Conservation (phyloP, 1,284 basidiomycete species). For the Wolfiporia cocos region DNA sequence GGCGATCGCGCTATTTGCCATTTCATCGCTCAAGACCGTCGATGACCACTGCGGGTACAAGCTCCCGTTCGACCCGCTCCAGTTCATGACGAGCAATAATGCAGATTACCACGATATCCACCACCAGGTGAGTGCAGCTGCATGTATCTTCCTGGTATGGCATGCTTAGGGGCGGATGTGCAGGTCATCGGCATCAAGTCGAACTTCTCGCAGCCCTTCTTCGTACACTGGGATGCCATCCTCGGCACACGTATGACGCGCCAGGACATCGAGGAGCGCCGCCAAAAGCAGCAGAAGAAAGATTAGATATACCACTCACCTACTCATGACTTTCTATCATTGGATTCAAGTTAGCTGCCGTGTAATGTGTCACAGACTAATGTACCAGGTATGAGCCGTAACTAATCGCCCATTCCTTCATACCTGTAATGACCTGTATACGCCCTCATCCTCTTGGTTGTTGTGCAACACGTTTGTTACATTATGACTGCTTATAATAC, state of each 20-base stretch:
- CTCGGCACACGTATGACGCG: slow-evolving; percentile 82
- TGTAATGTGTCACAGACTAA: no score
- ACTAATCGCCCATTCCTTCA: no score
- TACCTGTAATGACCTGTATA: no score
- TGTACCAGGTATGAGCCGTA: no score
- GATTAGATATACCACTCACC: not conserved
- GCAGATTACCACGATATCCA: slow-evolving; percentile 99
- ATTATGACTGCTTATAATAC: no score
- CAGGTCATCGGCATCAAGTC: slow-evolving; percentile 90
- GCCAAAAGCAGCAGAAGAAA: slow-evolving; percentile 21
- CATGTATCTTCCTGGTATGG: not conserved
- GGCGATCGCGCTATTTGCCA: slow-evolving; percentile 78
- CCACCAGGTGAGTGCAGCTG: slow-evolving; percentile 64
- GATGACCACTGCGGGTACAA: slow-evolving; percentile 96
- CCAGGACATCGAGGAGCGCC: slow-evolving; percentile 49
- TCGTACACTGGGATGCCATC: slow-evolving; percentile 80
- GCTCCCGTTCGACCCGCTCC: slow-evolving; percentile 86
- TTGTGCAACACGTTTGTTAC: no score
- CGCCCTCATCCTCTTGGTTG: no score
- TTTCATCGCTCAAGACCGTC: slow-evolving; percentile 92
- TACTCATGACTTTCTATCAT: not conserved
- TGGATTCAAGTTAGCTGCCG: no score
- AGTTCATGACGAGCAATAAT: slow-evolving; percentile 87
- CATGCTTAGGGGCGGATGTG: slow-evolving; percentile 1
- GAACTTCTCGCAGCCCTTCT: slow-evolving; percentile 96